A percentile compares a stretch with the other conserved stretches of the same genome.
Conservation (phyloP, 805 yeast genomes). For the Sugiyamaella lignohabitans region DNA sequence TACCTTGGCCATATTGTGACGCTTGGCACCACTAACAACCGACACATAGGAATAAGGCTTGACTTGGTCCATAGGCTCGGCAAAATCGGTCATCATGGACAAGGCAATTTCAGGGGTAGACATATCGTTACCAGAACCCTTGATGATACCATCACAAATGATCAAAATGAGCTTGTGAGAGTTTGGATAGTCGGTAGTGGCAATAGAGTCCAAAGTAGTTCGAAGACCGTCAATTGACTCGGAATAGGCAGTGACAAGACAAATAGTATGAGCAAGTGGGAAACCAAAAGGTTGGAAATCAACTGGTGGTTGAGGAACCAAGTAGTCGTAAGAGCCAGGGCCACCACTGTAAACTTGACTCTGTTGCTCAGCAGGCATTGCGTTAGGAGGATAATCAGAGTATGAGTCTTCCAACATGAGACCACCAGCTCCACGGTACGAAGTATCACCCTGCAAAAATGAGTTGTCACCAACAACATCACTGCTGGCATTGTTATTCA, state of each 20-base stretch:
- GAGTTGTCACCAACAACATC: too few species aligned
- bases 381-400: slow-evolving; percentile 5
- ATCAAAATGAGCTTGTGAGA: slow-evolving; percentile 83
- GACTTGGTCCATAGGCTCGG: slow-evolving; percentile 66
- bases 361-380: slow-evolving; percentile 1
- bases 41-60: slow-evolving; percentile 85
- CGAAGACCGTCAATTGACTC: slow-evolving; percentile 85
- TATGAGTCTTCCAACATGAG: slow-evolving; percentile 5
- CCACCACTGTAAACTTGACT: too few species aligned
- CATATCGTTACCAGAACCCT: slow-evolving; percentile 85
- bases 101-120: slow-evolving; percentile 88
- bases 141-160: slow-evolving; percentile 89
- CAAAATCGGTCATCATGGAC: slow-evolving; percentile 78
- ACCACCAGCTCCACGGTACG: slow-evolving; percentile 24
- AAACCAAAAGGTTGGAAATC: slow-evolving; percentile 80
- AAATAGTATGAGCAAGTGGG: slow-evolving; percentile 69
- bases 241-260: slow-evolving; percentile 87
- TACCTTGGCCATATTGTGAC: slow-evolving; percentile 97
- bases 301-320: slow-evolving; percentile 85
- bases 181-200: slow-evolving; percentile 94
- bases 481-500: slow-evolving; percentile 12
- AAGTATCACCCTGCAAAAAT: slow-evolving; percentile 19
- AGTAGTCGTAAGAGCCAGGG: slow-evolving; percentile 47
- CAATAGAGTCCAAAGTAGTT: slow-evolving; percentile 82
- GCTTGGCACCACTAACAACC: slow-evolving; percentile 86